A percentile compares a stretch with the other conserved stretches of the same genome.
Evolutionary conservation across 1,284 basidiomycete genomes (phyloP).

Genomic region (Cutaneotrichosporon cutaneum): DNA sequence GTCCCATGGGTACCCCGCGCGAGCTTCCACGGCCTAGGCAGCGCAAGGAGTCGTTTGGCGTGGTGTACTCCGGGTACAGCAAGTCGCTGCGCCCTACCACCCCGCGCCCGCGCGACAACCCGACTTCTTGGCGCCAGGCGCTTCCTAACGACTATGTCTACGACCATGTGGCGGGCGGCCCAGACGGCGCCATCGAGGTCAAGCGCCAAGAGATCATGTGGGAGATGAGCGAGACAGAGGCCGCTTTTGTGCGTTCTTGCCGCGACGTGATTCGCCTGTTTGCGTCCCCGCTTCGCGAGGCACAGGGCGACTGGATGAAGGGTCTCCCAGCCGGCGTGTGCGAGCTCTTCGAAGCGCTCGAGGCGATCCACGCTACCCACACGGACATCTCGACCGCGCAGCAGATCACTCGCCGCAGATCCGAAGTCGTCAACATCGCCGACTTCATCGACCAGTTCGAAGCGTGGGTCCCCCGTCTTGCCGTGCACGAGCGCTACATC

Average conservation of each 20-base stretch:
- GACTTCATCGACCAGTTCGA: constrained; percentile 62
- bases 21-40: constrained; percentile 36
- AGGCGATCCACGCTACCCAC: constrained; percentile 77
- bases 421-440: constrained; percentile 51
- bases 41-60: constrained; percentile 40
- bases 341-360: constrained; percentile 76
- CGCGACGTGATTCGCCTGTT: constrained; percentile 66
- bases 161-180: constrained; percentile 20
- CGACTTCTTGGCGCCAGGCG: constrained; percentile 36
- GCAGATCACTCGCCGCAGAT: constrained; percentile 49
- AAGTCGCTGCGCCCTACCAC: constrained; percentile 29
- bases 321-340: constrained; percentile 69
- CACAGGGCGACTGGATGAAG: constrained; percentile 65
- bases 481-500: constrained; percentile 81
- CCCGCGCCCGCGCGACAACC: neutral
- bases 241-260: constrained; percentile 65
- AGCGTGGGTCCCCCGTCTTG: constrained; percentile 64
- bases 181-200: constrained; percentile 58
- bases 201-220: constrained; percentile 67
- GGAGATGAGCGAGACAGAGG: constrained; percentile 68
- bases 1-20: constrained; percentile 21
- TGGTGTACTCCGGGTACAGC: constrained; percentile 41
- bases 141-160: constrained; percentile 30
- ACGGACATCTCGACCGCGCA: constrained; percentile 61
- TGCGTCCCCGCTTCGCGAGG: constrained; percentile 66